phyloP scores from a whole-genome alignment of 169 alveolate species.

The Plasmodium fragile region DNA sequence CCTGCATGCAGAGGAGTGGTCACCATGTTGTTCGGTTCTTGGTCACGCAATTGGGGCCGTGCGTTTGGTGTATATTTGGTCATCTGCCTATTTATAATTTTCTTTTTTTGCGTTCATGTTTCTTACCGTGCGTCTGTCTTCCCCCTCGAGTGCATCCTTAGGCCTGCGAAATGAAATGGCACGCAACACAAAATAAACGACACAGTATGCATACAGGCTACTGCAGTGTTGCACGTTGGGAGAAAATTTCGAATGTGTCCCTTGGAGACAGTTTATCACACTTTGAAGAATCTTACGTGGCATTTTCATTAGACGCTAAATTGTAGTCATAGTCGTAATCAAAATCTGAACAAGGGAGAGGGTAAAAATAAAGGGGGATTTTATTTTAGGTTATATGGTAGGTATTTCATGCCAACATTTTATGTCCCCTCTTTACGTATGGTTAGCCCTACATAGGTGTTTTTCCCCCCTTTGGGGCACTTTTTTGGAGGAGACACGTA shows the following conservation, averaged over 20 bases:
- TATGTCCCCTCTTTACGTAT: not conserved
- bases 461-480: not conserved
- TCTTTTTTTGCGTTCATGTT: not conserved
- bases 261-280: not conserved
- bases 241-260: not conserved
- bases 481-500: not conserved
- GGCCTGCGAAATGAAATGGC: not conserved
- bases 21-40: not conserved
- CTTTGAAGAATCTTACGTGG: not conserved
- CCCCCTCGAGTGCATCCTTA: not conserved
- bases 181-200: not conserved
- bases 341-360: not conserved
- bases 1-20: not conserved
- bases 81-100: not conserved
- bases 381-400: not conserved
- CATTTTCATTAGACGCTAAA: slow-evolving; percentile 14
- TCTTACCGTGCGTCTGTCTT: not conserved
- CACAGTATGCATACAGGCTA: not conserved
- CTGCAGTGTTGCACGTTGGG: not conserved
- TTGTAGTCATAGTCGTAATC: slow-evolving; percentile 27
- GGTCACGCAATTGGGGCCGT: not conserved
- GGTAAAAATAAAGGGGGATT: not conserved
- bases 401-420: not conserved
- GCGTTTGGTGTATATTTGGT: not conserved
- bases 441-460: not conserved